A percentile compares a stretch with the other conserved stretches of the same genome.
phyloP scores from a whole-genome alignment of 176 grass and related monocot species.

The Zoysia pacifica region DNA sequence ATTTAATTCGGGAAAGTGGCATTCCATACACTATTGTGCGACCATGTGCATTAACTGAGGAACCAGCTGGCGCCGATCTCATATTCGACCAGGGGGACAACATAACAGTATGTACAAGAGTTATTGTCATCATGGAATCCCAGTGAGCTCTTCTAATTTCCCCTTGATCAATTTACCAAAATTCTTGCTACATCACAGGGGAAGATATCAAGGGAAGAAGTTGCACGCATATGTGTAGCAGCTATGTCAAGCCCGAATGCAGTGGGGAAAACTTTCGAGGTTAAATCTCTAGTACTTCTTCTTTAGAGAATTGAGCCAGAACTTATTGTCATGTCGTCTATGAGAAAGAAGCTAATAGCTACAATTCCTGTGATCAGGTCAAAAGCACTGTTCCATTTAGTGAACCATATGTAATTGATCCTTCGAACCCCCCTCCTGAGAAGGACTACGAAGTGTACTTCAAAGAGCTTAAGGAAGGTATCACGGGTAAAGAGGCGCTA shows the following conservation, averaged over 20 bases:
- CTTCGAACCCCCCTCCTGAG: conserved; percentile 77
- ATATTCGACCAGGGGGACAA: conserved; percentile 99
- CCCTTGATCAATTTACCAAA: not conserved
- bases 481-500: conserved; percentile 88
- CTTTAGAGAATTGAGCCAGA: not conserved
- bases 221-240: conserved; percentile 80
- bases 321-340: conserved; percentile 14
- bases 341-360: conserved; percentile 18
- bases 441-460: conserved; percentile 89
- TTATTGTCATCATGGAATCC: conserved; percentile 8
- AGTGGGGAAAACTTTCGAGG: conserved; percentile 90
- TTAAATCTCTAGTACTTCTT: conserved; percentile 38
- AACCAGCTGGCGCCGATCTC: conserved; percentile 92
- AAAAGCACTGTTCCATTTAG: conserved; percentile 98
- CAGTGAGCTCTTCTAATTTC: not conserved
- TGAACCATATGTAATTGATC: conserved; percentile 70
- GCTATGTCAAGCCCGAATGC: conserved; percentile 77
- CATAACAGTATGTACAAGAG: conserved; percentile 67
- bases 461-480: conserved; percentile 78
- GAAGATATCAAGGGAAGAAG: conserved; percentile 91
- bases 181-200: conserved; percentile 52
- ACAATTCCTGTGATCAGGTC: conserved; percentile 51
- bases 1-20: conserved; percentile 87
- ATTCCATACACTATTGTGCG: conserved; percentile 76
- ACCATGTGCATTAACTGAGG: conserved; percentile 92